These are phyloP conservation scores for Thelonectria rubi DNA, from an alignment of 2,329 filamentous ascomycete genomes.

Conservation along the genomic window DNA sequence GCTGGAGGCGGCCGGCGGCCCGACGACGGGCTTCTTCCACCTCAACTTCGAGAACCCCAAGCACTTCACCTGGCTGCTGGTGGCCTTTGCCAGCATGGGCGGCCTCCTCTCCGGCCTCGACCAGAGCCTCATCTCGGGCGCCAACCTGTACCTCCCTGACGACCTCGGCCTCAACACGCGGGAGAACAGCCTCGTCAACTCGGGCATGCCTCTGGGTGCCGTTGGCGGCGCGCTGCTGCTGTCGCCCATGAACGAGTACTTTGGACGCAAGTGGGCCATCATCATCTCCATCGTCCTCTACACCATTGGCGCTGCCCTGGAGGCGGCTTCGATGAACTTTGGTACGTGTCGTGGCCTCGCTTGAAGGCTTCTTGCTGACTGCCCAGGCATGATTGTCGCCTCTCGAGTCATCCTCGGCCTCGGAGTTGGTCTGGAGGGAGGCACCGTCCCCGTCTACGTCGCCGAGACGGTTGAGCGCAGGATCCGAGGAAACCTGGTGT, in stretches of 20 bases:
- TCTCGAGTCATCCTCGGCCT: conserved; percentile 74
- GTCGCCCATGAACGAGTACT: conserved; percentile 71
- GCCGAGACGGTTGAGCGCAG: conserved; percentile 75
- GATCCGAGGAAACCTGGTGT: conserved; percentile 76
- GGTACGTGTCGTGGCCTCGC: conserved; percentile 44
- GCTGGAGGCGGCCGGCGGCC: conserved; percentile 46
- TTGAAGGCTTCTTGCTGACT: conserved; percentile 5
- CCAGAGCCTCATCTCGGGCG: conserved; percentile 77
- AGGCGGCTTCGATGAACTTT: conserved; percentile 73
- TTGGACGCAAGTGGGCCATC: conserved; percentile 74
- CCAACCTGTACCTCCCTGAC: conserved; percentile 71
- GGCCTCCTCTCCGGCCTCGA: conserved; percentile 77
- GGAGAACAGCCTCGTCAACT: conserved; percentile 73
- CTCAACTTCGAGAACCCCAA: conserved; percentile 67
- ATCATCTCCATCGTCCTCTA: conserved; percentile 75
- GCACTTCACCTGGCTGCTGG: conserved; percentile 72
- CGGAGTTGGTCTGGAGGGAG: conserved; percentile 77
- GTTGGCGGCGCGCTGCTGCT: conserved; percentile 75
- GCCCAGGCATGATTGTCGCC: conserved; percentile 69
- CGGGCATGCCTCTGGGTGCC: conserved; percentile 76
- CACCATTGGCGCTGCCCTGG: conserved; percentile 73
- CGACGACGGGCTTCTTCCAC: conserved; percentile 57
- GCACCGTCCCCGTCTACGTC: conserved; percentile 79
- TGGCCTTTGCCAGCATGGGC: conserved; percentile 79
- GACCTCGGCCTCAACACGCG: conserved; percentile 64